phyloP scores from a whole-genome alignment of 2,329 filamentous ascomycete species.

The Alternaria viburni region DNA sequence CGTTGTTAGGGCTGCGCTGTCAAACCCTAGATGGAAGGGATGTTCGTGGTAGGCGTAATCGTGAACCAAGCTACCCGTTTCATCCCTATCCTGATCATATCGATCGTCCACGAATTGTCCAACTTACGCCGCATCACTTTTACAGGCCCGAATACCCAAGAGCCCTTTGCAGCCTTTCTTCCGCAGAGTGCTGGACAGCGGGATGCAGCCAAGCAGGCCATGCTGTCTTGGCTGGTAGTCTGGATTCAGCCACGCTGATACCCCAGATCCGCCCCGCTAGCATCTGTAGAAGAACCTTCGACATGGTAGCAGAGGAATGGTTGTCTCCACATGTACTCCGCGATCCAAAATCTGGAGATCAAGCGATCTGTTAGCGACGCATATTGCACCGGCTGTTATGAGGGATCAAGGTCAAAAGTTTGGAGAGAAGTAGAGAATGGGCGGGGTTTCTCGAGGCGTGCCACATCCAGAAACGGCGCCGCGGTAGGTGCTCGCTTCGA shows the following conservation, averaged over 20 bases:
- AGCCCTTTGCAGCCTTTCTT: conserved; percentile 1
- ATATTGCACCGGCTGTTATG: background rate
- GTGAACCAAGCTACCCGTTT: conserved; percentile 5
- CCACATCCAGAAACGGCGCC: conserved; percentile 12
- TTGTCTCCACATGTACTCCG: background rate
- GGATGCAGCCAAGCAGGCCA: conserved; percentile 36
- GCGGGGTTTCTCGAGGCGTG: conserved; percentile 2
- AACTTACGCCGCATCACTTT: background rate
- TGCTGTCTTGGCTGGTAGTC: conserved; percentile 38
- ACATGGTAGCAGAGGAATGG: conserved; percentile 5
- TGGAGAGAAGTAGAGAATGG: background rate
- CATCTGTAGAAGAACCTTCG: background rate
- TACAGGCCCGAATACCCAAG: background rate
- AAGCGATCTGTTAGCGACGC: background rate
- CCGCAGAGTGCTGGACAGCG: conserved; percentile 13
- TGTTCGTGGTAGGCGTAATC: conserved; percentile 8
- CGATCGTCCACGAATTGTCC: background rate
- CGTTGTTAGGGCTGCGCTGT: conserved; percentile 3
- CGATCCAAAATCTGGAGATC: background rate
- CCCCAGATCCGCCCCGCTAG: conserved; percentile 23
- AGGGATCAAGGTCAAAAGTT: background rate
- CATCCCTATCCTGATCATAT: conserved; percentile 1
- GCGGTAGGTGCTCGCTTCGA: conserved; percentile 15
- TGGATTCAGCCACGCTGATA: conserved; percentile 43
- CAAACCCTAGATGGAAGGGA: background rate